phyloP scores from a whole-genome alignment of 2,329 filamentous ascomycete species.

The Claviceps lovelessii region DNA sequence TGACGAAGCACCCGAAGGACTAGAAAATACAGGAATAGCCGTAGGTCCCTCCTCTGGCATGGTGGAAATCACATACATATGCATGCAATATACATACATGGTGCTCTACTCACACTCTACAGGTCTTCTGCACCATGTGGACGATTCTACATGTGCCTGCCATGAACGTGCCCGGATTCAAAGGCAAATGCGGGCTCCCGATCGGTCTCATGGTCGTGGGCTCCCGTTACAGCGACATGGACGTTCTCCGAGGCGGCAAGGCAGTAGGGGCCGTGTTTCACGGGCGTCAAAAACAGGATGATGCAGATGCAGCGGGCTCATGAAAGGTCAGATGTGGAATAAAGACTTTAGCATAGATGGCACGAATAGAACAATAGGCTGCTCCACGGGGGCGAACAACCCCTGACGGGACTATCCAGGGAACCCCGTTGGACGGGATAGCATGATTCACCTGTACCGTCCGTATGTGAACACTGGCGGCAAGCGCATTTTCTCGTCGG shows the following conservation, averaged over 20 bases:
- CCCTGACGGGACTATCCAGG: too few relatives aligned
- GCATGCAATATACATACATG: neutral
- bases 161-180: conserved; percentile 50
- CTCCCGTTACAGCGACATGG: conserved; percentile 30
- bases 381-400: too few relatives aligned
- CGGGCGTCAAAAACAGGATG: neutral
- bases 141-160: conserved; percentile 43
- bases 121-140: conserved; percentile 9
- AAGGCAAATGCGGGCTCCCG: conserved; percentile 37
- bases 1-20: conserved; percentile 44
- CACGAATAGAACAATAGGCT: neutral
- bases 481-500: too few relatives aligned
- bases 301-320: neutral
- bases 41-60: conserved; percentile 25
- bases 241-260: conserved; percentile 29
- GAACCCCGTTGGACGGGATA: too few relatives aligned
- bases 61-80: neutral
- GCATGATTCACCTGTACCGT: too few relatives aligned
- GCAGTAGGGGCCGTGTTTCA: conserved; percentile 21
- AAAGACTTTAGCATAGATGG: neutral
- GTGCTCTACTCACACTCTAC: neutral
- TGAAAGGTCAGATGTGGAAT: neutral
- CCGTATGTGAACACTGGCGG: too few relatives aligned
- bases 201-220: conserved; percentile 42
- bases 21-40: conserved; percentile 38